Evolutionary conservation across 208 protist species (phyloP), one percentile per base, ranked within the genome.

Genomic region (Tritrichomonas musculus): DNA sequence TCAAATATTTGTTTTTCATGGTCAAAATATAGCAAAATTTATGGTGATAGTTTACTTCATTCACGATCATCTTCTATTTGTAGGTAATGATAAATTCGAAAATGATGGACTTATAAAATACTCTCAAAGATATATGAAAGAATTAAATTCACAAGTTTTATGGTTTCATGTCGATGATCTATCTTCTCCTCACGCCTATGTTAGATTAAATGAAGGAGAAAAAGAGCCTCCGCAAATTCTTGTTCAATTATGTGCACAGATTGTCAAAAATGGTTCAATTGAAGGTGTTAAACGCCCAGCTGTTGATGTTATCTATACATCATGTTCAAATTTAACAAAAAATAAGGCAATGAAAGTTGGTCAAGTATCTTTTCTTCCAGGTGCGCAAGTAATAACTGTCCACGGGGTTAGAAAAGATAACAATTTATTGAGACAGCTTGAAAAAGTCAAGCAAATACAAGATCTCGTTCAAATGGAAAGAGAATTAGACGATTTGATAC

Each of bases 151-250:
- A 53, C 47, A 3, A n/a, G 77, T 88, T 60, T 88, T 53, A 53
- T 88, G 77, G 77, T 88, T 88, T n/a, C 77, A 88, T 57, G 77
- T 88, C 44, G 77, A 88, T 57, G 47, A 88, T 88, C 57, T 88
- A 20, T 88, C 77, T 57, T 57, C 47, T 1, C 77, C 77, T 39
- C 77, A 88, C 22, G 77, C 77, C 20, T 88, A 88, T 39, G 9
- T 88, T 2, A 88, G 77, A 39, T 47, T 88, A 0, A 88, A 88
- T 36, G 77, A 88, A 50, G 77, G 77, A 30, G 77, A 88, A 36
- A 88, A 25, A 88, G 77, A 47, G 25, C 77, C 77, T 2, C 47
- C 77, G 47, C 77, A 25, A 47, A 88, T 44, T 4, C 47, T 88
- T 9, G 30, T 88, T 14, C 22, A 33, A 30, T 1, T 88, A 1